Evolutionary conservation across 441 rosid species (phyloP).

Genomic region (Populus hybrid): DNA sequence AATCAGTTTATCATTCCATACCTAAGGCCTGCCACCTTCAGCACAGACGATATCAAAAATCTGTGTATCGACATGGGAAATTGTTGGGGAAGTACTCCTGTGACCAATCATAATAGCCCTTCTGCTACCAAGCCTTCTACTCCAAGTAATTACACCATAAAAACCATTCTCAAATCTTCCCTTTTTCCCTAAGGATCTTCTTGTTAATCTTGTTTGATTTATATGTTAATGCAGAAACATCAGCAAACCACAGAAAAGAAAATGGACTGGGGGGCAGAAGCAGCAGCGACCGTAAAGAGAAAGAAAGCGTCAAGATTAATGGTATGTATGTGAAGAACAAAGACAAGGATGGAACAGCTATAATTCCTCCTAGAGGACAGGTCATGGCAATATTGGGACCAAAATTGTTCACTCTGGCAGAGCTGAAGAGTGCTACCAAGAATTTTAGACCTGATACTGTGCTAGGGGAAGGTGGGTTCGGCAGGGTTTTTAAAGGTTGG

Average conservation of each 20-base stretch:
- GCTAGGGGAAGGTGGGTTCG: constrained; percentile 71
- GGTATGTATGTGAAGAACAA: neutral
- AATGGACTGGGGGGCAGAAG: neutral
- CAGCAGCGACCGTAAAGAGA: neutral
- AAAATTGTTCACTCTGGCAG: constrained; percentile 41
- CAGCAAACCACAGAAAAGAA: neutral
- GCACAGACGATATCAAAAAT: neutral
- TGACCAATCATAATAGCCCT: constrained; percentile 26
- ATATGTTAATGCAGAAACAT: neutral
- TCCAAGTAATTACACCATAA: constrained; percentile 29
- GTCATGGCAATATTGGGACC: constrained; percentile 26
- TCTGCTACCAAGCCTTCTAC: constrained; percentile 25
- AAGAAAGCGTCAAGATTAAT: neutral
- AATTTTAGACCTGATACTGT: constrained; percentile 56
- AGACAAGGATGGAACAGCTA: neutral
- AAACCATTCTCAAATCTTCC: too few relatives aligned
- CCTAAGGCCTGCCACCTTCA: neutral
- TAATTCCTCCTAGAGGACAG: constrained; percentile 14
- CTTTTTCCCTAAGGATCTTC: neutral
- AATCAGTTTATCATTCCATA: neutral
- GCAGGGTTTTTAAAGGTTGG: constrained; percentile 70
- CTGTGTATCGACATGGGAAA: constrained; percentile 47
- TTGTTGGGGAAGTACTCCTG: constrained; percentile 45
- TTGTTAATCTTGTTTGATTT: neutral
- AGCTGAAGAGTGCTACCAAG: constrained; percentile 48